phyloP scores from a whole-genome alignment of 1,284 basidiomycete species.

The Pyrrhoderma lamaoense region DNA sequence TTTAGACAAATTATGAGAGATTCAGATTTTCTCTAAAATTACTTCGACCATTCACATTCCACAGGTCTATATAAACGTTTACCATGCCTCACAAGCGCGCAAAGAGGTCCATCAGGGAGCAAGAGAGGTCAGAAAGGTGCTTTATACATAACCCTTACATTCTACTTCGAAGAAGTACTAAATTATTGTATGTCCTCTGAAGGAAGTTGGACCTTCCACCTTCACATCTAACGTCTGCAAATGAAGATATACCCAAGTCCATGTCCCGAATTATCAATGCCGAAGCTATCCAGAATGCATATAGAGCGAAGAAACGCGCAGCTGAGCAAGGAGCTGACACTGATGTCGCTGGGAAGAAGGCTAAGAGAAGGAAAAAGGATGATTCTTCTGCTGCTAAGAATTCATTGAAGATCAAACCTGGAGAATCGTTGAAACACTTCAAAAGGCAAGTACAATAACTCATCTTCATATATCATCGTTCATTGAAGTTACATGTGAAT shows the following conservation, averaged over 20 bases:
- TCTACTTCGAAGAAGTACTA: too few species aligned
- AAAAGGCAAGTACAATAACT: conserved; percentile 44
- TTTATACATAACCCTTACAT: neutral
- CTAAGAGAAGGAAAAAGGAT: conserved; percentile 33
- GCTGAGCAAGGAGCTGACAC: conserved; percentile 23
- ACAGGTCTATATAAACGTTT: conserved; percentile 31
- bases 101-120: conserved; percentile 20
- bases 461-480: neutral
- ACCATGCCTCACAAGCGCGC: conserved; percentile 24
- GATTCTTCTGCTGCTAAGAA: conserved; percentile 21
- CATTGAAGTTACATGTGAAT: conserved; percentile 2
- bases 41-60: neutral
- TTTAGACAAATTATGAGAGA: too few species aligned
- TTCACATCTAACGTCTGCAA: conserved; percentile 28
- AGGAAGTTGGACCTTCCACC: conserved; percentile 35
- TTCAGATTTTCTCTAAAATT: too few species aligned
- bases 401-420: conserved; percentile 46
- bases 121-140: conserved; percentile 12
- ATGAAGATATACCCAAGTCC: conserved; percentile 55
- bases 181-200: too few species aligned
- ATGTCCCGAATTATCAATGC: conserved; percentile 58
- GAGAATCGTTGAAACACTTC: conserved; percentile 68
- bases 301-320: conserved; percentile 41
- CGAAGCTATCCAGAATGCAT: conserved; percentile 46
- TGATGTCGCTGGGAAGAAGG: conserved; percentile 25